Evolutionary conservation across 495 filamentous ascomycete genomes (phyloP), one percentile per base, ranked within the genome.

Genomic region (Diplogelasinospora grovesii): DNA sequence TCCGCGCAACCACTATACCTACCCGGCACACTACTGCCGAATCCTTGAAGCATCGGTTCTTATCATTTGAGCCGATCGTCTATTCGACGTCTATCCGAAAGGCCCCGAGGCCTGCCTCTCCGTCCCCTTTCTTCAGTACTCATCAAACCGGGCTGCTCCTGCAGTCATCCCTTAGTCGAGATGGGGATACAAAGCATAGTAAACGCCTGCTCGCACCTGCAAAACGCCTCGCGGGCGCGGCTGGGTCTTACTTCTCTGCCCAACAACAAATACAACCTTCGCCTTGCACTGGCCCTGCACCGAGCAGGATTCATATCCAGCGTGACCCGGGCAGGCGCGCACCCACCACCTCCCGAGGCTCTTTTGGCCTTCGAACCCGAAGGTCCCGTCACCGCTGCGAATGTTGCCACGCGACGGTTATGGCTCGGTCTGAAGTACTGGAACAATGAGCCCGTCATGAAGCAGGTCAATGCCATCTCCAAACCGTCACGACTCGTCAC

Each of bases 371-470:
- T 41, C 62, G 73, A 60, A 50, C 60, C 61, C 55, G 77, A 81
- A 50, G n/a, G n/a, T n/a, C 69, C 75, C 0, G 73, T 89, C 31
- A 95, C 87, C 18, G 77, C 79, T 38, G 77, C 72, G 49, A 97
- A 96, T 64, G 70, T 89, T 4, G 71, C 86, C 2, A 74, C 75
- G 25, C 67, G 89, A 52, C 71, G 92, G 33, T 63, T 98, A 6
- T 98, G 92, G 92, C 53, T 98, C 7, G 89, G 88, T 7, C 63
- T 97, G 52, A 97, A 97, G 69, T 98, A 98, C 70, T 88, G 75
- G 76, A 79, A 88, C 53, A 86, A 86, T 55, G 68, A 85, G 57
- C 86, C 93, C 3, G 92, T 98, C 35, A 55, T 98, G 41, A 73
- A 71, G 22, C 69, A 78, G 52, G 74, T 95, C 61, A 49, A 50